Conservation (phyloP, 1,284 basidiomycete genomes). For the Ceratobasidium sp. region DNA sequence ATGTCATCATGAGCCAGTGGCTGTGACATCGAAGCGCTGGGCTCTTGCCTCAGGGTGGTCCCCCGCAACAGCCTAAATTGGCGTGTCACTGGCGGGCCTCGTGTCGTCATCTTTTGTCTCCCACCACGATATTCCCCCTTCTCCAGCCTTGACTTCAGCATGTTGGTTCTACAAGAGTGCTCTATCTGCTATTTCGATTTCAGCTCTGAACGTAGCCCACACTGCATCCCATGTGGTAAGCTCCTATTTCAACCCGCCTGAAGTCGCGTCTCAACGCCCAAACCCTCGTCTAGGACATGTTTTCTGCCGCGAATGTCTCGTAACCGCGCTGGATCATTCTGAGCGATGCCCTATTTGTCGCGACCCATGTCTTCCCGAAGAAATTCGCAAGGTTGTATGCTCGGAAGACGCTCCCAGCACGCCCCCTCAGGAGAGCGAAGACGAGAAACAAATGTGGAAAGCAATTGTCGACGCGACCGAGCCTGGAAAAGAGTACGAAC, state of each 20-base stretch:
- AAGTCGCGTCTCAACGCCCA: background rate
- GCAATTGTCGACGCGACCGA: conserved; percentile 17
- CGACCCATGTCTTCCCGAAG: background rate
- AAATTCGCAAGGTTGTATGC: conserved; percentile 24
- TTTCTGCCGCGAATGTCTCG: conserved; percentile 28
- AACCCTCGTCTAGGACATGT: conserved; percentile 20
- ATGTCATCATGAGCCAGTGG: conserved; percentile 32
- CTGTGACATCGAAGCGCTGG: background rate
- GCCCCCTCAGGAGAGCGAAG: background rate
- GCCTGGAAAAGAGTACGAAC: conserved; percentile 9
- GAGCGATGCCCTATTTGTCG: conserved; percentile 25
- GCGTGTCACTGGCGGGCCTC: conserved; percentile 5
- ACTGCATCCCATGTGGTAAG: conserved; percentile 35
- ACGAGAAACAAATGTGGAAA: conserved; percentile 20
- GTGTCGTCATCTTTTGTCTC: background rate
- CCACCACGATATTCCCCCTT: background rate
- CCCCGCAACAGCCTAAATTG: background rate
- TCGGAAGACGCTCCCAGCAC: conserved; percentile 1
- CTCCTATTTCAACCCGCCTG: background rate
- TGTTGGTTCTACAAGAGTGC: conserved; percentile 25
- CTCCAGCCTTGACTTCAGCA: background rate
- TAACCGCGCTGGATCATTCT: background rate
- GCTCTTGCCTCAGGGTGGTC: background rate
- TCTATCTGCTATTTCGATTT: conserved; percentile 27
- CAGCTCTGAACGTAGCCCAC: conserved; percentile 2